Percentiles rank a stretch among this genome's conserved stretches.
These are phyloP conservation scores for Pseudohalonectria lignicola DNA, from an alignment of 2,329 filamentous ascomycete genomes.

Conservation along the genomic window DNA sequence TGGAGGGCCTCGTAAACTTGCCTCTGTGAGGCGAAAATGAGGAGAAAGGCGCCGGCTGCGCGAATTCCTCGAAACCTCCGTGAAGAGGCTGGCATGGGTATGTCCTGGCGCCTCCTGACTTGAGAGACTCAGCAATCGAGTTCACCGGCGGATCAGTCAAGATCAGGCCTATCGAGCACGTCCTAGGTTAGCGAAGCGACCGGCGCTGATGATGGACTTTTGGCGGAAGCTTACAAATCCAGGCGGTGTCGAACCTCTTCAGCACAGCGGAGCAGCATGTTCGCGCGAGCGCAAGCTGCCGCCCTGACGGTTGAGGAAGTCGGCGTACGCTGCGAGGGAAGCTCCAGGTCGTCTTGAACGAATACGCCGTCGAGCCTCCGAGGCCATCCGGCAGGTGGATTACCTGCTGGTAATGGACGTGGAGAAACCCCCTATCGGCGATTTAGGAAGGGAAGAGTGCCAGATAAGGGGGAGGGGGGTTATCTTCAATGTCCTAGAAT, in stretches of 20 bases:
- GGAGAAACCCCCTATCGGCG: conserved; percentile 6
- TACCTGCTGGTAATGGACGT: conserved; percentile 10
- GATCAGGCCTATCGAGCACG: conserved; percentile 3
- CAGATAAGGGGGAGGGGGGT: conserved; percentile 9
- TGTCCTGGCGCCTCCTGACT: background rate
- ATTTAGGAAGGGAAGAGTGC: conserved; percentile 7
- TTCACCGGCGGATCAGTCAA: conserved; percentile 3
- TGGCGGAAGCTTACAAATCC: conserved; percentile 4
- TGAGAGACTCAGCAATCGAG: background rate
- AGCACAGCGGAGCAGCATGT: conserved; percentile 4
- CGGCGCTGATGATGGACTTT: background rate
- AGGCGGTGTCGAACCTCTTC: conserved; percentile 2
- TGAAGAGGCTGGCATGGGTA: conserved; percentile 3
- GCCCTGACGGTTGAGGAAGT: conserved; percentile 3
- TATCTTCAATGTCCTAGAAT: conserved; percentile 9
- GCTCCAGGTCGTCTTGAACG: conserved; percentile 4
- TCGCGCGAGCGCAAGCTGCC: conserved; percentile 6
- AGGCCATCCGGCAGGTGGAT: conserved; percentile 5
- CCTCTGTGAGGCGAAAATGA: conserved; percentile 2
- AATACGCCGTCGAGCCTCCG: conserved; percentile 4
- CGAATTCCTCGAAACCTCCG: conserved; percentile 6
- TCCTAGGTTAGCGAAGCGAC: background rate
- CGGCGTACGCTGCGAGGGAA: conserved; percentile 5
- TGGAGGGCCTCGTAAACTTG: background rate
- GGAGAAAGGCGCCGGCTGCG: conserved; percentile 1